Evolutionary conservation across 768 basidiomycete species (phyloP), one percentile per base, ranked within the genome.

Genomic region (Boletus pseudo-olivaceus): DNA sequence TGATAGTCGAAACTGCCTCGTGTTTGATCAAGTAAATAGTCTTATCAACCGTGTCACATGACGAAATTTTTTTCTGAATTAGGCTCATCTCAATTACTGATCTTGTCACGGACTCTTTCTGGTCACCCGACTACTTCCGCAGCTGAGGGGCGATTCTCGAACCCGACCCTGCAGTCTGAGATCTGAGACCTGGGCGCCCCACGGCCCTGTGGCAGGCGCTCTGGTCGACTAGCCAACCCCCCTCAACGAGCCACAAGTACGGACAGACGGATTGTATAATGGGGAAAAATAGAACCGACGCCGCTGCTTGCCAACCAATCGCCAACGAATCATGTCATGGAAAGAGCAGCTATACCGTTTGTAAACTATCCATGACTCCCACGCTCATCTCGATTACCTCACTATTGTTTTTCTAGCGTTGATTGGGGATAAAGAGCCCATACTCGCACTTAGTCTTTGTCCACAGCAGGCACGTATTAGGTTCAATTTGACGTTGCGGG

Each of bases 351-450:
- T 6, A 38, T 44, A 33, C 37, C 27, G 56, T 48, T 53, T 51
- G 56, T 66, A 53, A 37, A 38, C 23, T n/a, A 59, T 58, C 49
- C 44, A 61, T 59, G n/a, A 9, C 42, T 65, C 69, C 40, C 64
- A 58, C 69, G 57, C 47, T 69, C 69, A 67, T 71, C 65, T 69
- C 61, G 53, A 63, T 58, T 80, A 78, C 39, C 75, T 78, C 7
- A 14, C 43, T 77, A 83, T 74, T 82, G 84, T 47, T 77, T 79
- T 17, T 75, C 78, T 5, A 33, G 41, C 39, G 43, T 48, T 43
- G 23, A 46, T 40, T 33, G 37, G 59, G 47, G 49, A 53, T 61
- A 67, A 49, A 63, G 51, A 34, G 55, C 51, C 34, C 33, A 43
- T n/a, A 40, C 43, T 23, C 32, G 20, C 38, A 5, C 34, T 12